Evolutionary conservation across 306 rosid genomes (phyloP), one percentile per base, ranked within the genome.

Genomic region (Oemleria cerasiformis): DNA sequence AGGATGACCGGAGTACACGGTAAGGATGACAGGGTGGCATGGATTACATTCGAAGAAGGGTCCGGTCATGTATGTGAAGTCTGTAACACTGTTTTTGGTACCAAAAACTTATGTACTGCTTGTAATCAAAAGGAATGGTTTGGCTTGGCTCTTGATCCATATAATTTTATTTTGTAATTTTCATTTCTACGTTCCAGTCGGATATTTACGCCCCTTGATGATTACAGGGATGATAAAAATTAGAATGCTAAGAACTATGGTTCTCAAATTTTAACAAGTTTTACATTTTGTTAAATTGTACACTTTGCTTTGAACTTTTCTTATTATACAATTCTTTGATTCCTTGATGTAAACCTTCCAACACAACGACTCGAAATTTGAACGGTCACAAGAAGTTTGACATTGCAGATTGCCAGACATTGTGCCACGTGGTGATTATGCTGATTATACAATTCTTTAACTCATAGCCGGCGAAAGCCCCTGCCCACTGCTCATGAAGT

Each of bases 1-100:
- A 88, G 75, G 93, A 90, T 81, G 92, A 84, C 58, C 72, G 20
- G 65, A 83, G 86, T 83, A 66, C 79, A 75, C 80, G 82, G 36
- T 30, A 30, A 30, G 36, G 36, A 30, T 30, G 36, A 30, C 36
- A 30, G 36, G 36, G 36, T 30, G 36, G 36, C 36, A 30, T 30
- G 36, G 36, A 30, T 45, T 45, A 45, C 50, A 13, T 45, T 45
- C 15, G 14, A 45, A 45, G 5, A 45, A 45, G 50, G 44, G 7
- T 15, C 50, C 16, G 39, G 38, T 11, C 34, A 12, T 10, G 39
- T 10, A 56, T 23, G 16, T 23, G 3, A 23, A 56, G 16, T 23
- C 2, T 56, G 34, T 9, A 12, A 10, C 61, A 1, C 3, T 59
- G 20, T 15, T 59, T 59, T 34, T 0, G 6, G 42, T 59, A 15